Conservation (phyloP, 495 filamentous ascomycete genomes). For the Penicillium angulare region DNA sequence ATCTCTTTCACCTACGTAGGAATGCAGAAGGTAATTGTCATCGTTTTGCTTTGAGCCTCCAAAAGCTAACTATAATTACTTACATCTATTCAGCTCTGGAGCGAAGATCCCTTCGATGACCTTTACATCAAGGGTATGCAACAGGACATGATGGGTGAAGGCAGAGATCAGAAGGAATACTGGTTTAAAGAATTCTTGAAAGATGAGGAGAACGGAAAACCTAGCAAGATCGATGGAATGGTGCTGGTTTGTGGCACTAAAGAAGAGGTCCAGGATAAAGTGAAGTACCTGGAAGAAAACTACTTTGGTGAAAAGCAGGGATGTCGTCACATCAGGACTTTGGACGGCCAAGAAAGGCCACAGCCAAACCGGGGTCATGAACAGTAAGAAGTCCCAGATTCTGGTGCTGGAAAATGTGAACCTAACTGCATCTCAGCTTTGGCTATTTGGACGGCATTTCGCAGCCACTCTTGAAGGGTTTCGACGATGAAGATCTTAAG, state of each 20-base stretch:
- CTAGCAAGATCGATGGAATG: slow-evolving; percentile 11
- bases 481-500: slow-evolving; percentile 21
- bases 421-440: neutral
- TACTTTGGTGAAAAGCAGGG: slow-evolving; percentile 1
- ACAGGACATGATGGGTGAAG: slow-evolving; percentile 2
- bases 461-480: slow-evolving; percentile 14
- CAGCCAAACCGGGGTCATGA: slow-evolving; percentile 1
- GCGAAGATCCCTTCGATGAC: slow-evolving; percentile 14
- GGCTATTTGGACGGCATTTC: slow-evolving; percentile 15
- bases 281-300: neutral
- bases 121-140: slow-evolving; percentile 9
- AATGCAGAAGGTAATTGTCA: slow-evolving; percentile 19
- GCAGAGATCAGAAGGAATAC: slow-evolving; percentile 2
- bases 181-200: slow-evolving; percentile 3
- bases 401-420: no score
- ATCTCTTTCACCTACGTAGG: slow-evolving; percentile 31
- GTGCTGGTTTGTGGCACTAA: slow-evolving; percentile 8
- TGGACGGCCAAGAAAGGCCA: slow-evolving; percentile 5
- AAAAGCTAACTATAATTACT: no score
- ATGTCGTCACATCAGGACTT: neutral
- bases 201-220: no score
- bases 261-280: neutral
- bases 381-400: no score
- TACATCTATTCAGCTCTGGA: no score
- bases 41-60: neutral